Base-by-base conservation (phyloP, 2,329 filamentous ascomycete genomes). In the Aspergillus felis region DNA sequence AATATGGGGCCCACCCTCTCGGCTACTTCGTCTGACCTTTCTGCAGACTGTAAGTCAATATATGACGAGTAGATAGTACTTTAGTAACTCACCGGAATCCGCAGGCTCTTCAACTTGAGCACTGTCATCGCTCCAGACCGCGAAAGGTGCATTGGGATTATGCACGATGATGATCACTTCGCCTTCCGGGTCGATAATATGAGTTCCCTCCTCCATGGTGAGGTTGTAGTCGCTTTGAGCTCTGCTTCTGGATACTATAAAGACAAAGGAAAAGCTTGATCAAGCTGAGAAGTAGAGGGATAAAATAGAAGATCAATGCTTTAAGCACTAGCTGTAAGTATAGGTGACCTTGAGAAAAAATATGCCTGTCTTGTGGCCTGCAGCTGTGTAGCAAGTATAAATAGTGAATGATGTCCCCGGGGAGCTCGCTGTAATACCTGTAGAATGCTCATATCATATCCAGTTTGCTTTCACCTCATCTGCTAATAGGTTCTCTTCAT, bases 171-270 rank as follows among this genome's bases (percentile, higher is more conserved):
- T 61, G 9, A 29, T 44, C 1, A 59, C 59, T 25, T 59, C 57
- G 9, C 59, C 59, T 4, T 59, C 53, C 3, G 58, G 53, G 25
- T 64, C 61, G 29, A 65, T 58, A n/a, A 54, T 55, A 24, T 64
- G 58, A 38, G 2, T 17, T 17, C 3, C 32, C 32, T 38, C 14
- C 4, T 35, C 32, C 32, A 38, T 38, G 14, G 32, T 38, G 32
- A 38, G 17, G 32, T 7, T 7, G 14, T 24, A 3, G 10, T 5
- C 14, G 32, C 32, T 38, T 38, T 38, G 32, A n/a, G 14, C 3
- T 38, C 2, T 38, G 14, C 32, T 17, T 38, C 32, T 17, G 6
- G 32, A n/a, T 17, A 17, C 32, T 38, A 3, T 14, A 14, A 24
- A 24, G 32, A 7, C 5, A 3, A 17, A 38, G 32, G 32, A 4